phyloP scores from a whole-genome alignment of 768 basidiomycete species.

The Udeniomyces megalosporus region DNA sequence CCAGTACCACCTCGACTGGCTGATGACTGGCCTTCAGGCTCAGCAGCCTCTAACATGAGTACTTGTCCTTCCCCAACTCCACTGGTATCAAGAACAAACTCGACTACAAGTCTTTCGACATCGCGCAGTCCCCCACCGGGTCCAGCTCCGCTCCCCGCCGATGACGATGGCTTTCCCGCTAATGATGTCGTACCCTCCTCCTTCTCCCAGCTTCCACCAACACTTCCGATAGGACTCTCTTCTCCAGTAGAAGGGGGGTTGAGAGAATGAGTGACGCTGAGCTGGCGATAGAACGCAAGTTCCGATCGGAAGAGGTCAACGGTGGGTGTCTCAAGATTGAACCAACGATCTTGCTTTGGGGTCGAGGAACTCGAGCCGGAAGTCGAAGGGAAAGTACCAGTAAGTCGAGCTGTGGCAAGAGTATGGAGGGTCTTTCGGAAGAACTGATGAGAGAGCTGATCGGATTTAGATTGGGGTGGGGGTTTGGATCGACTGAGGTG shows the following conservation, averaged over 20 bases:
- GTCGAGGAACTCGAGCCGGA: neutral
- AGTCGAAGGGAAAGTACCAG: neutral
- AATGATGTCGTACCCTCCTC: neutral
- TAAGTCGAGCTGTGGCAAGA: neutral
- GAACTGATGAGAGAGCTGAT: conserved; percentile 6
- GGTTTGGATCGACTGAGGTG: too few relatives aligned
- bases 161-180: neutral
- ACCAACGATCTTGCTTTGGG: neutral
- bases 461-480: conserved; percentile 1
- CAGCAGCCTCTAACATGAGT: neutral
- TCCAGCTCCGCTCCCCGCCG: neutral
- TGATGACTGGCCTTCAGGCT: neutral
- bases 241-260: neutral
- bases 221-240: neutral
- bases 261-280: neutral
- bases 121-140: neutral
- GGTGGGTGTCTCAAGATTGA: conserved; percentile 8
- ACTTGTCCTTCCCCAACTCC: conserved; percentile 2
- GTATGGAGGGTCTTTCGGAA: conserved; percentile 3
- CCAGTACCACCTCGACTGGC: neutral
- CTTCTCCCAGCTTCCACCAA: neutral
- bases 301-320: conserved; percentile 3
- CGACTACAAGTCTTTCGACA: neutral
- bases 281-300: conserved; percentile 1
- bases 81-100: neutral